phyloP scores from a whole-genome alignment of 2,329 filamentous ascomycete species.

The Phoma sp. region DNA sequence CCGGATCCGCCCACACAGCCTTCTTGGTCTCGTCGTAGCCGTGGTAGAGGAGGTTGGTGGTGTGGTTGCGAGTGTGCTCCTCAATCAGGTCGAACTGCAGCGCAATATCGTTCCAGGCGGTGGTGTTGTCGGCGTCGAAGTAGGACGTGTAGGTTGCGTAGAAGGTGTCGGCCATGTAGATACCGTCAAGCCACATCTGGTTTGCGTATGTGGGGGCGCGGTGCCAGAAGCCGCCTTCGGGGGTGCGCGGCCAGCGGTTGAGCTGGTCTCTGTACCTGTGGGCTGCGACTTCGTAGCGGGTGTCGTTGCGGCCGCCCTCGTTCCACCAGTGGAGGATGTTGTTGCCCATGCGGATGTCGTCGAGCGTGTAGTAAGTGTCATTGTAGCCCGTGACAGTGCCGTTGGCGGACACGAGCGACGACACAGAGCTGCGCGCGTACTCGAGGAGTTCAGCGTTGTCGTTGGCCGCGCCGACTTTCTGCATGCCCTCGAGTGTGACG shows the following conservation, averaged over 20 bases:
- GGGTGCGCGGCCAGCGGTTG: slow-evolving; percentile 57
- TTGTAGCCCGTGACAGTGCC: slow-evolving; percentile 58
- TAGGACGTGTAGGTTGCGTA: slow-evolving; percentile 48
- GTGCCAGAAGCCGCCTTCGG: slow-evolving; percentile 63
- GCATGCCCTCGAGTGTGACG: slow-evolving; percentile 56
- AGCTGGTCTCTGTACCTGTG: slow-evolving; percentile 55
- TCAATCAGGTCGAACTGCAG: slow-evolving; percentile 47
- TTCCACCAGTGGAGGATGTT: slow-evolving; percentile 59
- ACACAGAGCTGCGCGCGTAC: slow-evolving; percentile 56
- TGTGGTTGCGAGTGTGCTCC: slow-evolving; percentile 42
- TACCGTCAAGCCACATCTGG: slow-evolving; percentile 66
- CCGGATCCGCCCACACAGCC: slow-evolving; percentile 45
- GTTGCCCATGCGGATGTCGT: slow-evolving; percentile 60
- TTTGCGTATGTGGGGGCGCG: slow-evolving; percentile 55
- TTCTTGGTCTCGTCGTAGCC: slow-evolving; percentile 45
- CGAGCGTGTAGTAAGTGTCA: slow-evolving; percentile 54
- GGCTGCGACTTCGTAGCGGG: slow-evolving; percentile 58
- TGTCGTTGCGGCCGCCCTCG: slow-evolving; percentile 48
- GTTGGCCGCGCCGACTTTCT: slow-evolving; percentile 54
- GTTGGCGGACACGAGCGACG: slow-evolving; percentile 55
- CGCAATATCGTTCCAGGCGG: slow-evolving; percentile 53
- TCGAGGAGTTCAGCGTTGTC: slow-evolving; percentile 53
- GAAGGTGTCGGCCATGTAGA: slow-evolving; percentile 51
- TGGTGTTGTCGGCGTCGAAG: slow-evolving; percentile 47
- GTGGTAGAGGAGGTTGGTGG: slow-evolving; percentile 42